Conservation (phyloP, 805 yeast species). For the Lipomyces kockii region DNA sequence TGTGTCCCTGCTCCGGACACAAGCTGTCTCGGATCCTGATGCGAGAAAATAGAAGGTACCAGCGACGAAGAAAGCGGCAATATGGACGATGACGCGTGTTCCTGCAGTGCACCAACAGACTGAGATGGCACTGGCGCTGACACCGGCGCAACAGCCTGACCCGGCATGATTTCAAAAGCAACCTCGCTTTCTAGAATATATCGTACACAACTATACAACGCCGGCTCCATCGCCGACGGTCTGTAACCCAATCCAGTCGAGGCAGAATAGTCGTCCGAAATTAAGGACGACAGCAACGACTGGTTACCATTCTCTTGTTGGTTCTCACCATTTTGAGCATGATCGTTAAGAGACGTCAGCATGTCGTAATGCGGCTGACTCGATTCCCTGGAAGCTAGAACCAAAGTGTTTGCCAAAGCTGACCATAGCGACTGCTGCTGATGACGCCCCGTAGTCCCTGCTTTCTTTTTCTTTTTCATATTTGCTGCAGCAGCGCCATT, state of each 20-base stretch:
- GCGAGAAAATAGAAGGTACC: slow-evolving; percentile 34
- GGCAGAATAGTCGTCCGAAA: slow-evolving; percentile 26
- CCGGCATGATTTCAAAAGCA: slow-evolving; percentile 42
- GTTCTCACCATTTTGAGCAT: slow-evolving; percentile 4
- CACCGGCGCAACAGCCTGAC: neutral
- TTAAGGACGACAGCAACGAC: slow-evolving; percentile 26
- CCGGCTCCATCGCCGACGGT: slow-evolving; percentile 32
- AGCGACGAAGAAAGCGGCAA: slow-evolving; percentile 21
- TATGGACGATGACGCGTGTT: slow-evolving; percentile 15
- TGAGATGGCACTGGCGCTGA: neutral
- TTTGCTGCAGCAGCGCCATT: slow-evolving; percentile 27
- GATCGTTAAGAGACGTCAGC: neutral
- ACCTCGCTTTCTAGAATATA: slow-evolving; percentile 43
- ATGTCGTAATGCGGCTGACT: slow-evolving; percentile 20
- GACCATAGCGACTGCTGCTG: slow-evolving; percentile 47
- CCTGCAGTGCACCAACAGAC: neutral
- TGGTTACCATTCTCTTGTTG: slow-evolving; percentile 10
- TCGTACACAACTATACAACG: slow-evolving; percentile 39
- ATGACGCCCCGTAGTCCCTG: slow-evolving; percentile 35
- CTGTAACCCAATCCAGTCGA: slow-evolving; percentile 19
- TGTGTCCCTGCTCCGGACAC: slow-evolving; percentile 9
- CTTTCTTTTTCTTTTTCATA: slow-evolving; percentile 41
- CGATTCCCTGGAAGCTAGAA: slow-evolving; percentile 45
- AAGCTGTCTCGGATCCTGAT: slow-evolving; percentile 14
- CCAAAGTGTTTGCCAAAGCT: slow-evolving; percentile 44